phyloP scores from a whole-genome alignment of 1,284 basidiomycete species.

The Tilletia setariae region DNA sequence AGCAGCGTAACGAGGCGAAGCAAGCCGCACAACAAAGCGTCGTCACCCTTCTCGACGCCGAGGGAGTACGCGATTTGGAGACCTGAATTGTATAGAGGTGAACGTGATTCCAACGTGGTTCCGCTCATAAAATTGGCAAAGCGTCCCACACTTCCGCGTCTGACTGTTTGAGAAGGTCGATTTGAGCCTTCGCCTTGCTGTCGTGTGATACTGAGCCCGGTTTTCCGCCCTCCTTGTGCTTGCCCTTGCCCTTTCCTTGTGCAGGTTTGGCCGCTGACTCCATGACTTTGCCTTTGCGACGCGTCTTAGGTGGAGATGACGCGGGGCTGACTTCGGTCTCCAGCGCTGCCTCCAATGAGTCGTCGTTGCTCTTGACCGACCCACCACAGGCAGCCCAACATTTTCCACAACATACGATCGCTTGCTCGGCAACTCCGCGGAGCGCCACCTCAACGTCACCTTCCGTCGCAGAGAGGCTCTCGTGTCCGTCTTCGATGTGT shows the following conservation, averaged over 20 bases:
- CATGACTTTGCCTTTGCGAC: neutral
- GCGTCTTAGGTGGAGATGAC: neutral
- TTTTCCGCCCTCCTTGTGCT: no score
- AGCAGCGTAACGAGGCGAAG: neutral
- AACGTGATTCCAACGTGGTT: neutral
- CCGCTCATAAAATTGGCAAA: neutral
- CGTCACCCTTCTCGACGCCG: neutral
- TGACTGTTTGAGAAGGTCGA: no score
- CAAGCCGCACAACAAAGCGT: neutral
- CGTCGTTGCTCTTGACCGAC: neutral
- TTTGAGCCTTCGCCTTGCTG: no score
- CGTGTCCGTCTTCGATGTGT: neutral
- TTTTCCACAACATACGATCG: neutral
- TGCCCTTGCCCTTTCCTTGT: no score
- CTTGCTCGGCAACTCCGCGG: neutral
- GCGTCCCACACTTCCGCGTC: neutral
- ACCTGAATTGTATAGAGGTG: neutral
- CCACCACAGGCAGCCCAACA: slow-evolving; percentile 8
- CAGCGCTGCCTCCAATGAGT: neutral
- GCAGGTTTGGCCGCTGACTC: no score
- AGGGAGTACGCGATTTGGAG: slow-evolving; percentile 4
- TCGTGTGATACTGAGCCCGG: no score
- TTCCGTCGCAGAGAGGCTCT: neutral
- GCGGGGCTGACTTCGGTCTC: neutral
- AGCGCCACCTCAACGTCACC: neutral